Evolutionary conservation across 2,329 filamentous ascomycete species (phyloP).

Genomic region (Penicillium decumbens): DNA sequence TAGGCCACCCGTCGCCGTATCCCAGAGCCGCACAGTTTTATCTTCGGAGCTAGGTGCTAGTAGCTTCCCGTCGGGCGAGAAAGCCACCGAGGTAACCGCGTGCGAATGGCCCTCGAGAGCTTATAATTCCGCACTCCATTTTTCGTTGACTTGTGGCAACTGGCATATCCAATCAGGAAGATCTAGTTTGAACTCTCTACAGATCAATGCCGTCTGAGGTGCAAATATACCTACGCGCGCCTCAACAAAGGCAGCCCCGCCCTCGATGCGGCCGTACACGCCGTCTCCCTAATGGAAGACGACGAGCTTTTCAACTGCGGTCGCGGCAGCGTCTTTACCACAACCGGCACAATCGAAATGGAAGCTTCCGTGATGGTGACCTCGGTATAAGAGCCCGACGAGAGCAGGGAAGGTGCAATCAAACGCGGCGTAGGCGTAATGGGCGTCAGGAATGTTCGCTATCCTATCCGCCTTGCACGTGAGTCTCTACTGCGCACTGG

Average conservation of each 20-base stretch:
- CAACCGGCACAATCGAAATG: slow-evolving; percentile 75
- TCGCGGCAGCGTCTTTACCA: slow-evolving; percentile 80
- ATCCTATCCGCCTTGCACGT: slow-evolving; percentile 70
- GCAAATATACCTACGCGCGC: slow-evolving; percentile 32
- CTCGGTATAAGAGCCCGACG: slow-evolving; percentile 18
- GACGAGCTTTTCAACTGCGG: slow-evolving; percentile 79
- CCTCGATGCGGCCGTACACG: slow-evolving; percentile 68
- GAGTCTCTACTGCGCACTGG: slow-evolving; percentile 58
- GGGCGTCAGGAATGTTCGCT: slow-evolving; percentile 66
- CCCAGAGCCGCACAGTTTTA: not conserved
- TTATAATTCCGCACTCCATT: not conserved
- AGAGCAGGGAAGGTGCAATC: slow-evolving; percentile 42
- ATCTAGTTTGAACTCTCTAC: not conserved
- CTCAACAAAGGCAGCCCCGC: slow-evolving; percentile 52
- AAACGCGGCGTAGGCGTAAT: slow-evolving; percentile 80
- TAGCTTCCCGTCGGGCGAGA: slow-evolving; percentile 2
- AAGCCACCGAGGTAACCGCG: not conserved
- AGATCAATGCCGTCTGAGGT: not conserved
- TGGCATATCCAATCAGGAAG: not conserved
- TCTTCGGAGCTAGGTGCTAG: slow-evolving; percentile 2
- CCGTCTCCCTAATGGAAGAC: slow-evolving; percentile 71
- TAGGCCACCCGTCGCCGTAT: not conserved
- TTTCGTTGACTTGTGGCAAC: not conserved
- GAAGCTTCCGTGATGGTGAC: slow-evolving; percentile 86
- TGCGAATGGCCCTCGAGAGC: slow-evolving; percentile 2